phyloP scores from a whole-genome alignment of 2,329 filamentous ascomycete genomes.

The Ustilaginoidea virens region DNA sequence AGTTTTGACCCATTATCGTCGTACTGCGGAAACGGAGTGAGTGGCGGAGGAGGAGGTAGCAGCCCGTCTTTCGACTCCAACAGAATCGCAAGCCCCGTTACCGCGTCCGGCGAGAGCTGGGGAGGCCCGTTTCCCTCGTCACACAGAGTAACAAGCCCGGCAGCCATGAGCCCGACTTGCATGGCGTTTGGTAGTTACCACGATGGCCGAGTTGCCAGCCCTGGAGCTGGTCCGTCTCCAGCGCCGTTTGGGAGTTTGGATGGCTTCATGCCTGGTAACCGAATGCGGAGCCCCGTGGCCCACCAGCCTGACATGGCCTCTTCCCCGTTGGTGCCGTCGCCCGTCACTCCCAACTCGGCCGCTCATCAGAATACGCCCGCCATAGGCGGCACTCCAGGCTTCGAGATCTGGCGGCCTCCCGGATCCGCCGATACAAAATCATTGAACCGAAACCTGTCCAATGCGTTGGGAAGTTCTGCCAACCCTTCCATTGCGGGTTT shows the following conservation, averaged over 20 bases:
- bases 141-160: constrained; percentile 17
- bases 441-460: constrained; percentile 11
- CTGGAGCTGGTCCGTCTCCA: constrained; percentile 12
- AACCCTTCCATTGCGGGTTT: neutral
- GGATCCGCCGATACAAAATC: constrained; percentile 11
- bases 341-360: constrained; percentile 8
- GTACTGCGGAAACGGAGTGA: constrained; percentile 4
- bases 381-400: constrained; percentile 19
- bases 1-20: constrained; percentile 4
- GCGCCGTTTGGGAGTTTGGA: constrained; percentile 18
- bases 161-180: constrained; percentile 13
- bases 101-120: constrained; percentile 17
- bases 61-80: constrained; percentile 9
- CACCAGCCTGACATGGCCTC: constrained; percentile 6
- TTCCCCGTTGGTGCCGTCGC: constrained; percentile 10
- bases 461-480: no score
- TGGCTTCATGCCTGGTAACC: constrained; percentile 15
- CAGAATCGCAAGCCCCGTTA: constrained; percentile 17
- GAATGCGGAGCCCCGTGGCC: constrained; percentile 13
- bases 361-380: constrained; percentile 7
- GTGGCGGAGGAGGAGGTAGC: constrained; percentile 1
- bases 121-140: constrained; percentile 15
- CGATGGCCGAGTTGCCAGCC: constrained; percentile 14
- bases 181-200: constrained; percentile 18
- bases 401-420: constrained; percentile 22